Percentiles rank a stretch among this genome's conserved stretches.
Evolutionary conservation across 202 grass and related monocot species (phyloP).

Genomic region (Dendrocalamus latiflorus): DNA sequence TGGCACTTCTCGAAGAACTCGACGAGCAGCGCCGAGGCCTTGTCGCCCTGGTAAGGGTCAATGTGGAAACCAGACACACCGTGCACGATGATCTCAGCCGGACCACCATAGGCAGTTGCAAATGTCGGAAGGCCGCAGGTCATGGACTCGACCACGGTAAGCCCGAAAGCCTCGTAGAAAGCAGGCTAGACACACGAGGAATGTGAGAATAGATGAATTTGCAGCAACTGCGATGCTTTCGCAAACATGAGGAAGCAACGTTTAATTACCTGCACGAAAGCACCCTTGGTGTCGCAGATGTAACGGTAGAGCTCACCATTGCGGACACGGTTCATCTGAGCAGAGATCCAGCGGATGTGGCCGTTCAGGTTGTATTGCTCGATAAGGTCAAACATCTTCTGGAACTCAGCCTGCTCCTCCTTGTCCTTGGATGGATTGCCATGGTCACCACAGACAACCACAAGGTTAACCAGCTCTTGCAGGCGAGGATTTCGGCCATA

Average conservation of each 20-base stretch:
- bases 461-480: conserved; percentile 90
- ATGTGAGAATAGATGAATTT: not conserved
- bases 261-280: conserved; percentile 60
- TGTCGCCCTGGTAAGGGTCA: conserved; percentile 92
- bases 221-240: no score
- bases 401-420: conserved; percentile 94
- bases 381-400: conserved; percentile 90
- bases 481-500: conserved; percentile 69
- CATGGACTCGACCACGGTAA: conserved; percentile 94
- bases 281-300: conserved; percentile 81
- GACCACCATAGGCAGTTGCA: conserved; percentile 78
- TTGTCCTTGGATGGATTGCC: conserved; percentile 87
- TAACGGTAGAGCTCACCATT: conserved; percentile 95
- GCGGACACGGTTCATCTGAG: conserved; percentile 98
- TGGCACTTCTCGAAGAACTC: conserved; percentile 88
- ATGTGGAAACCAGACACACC: conserved; percentile 92
- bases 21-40: conserved; percentile 69
- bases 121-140: conserved; percentile 90
- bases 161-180: conserved; percentile 90
- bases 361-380: conserved; percentile 80
- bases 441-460: conserved; percentile 92
- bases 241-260: not conserved
- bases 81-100: conserved; percentile 91
- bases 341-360: conserved; percentile 94
- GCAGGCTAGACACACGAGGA: conserved; percentile 50